These are phyloP conservation scores for Purpureocillium takamizusanense DNA, from an alignment of 2,329 filamentous ascomycete genomes.

Conservation along the genomic window DNA sequence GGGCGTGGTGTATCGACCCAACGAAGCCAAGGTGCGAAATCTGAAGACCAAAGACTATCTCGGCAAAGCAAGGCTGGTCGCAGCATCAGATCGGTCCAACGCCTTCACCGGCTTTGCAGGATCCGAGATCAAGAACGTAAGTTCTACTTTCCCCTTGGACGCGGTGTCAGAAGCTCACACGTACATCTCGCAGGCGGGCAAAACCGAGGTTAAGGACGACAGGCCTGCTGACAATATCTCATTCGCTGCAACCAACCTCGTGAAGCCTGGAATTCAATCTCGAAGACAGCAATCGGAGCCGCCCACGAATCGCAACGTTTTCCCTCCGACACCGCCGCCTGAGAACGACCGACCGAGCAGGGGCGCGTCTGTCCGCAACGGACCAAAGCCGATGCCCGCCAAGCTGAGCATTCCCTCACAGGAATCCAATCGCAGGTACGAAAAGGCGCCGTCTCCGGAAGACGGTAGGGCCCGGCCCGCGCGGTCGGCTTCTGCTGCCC, in stretches of 20 bases:
- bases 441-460: conserved; percentile 42
- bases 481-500: conserved; percentile 36
- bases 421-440: conserved; percentile 42
- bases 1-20: conserved; percentile 88
- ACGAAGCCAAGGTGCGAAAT: conserved; percentile 97
- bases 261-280: conserved; percentile 74
- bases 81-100: conserved; percentile 72
- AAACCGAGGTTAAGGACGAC: conserved; percentile 60
- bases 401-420: conserved; percentile 54
- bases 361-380: conserved; percentile 52
- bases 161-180: conserved; percentile 9
- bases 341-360: conserved; percentile 67
- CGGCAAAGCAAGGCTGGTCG: conserved; percentile 88
- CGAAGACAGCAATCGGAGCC: conserved; percentile 81
- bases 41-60: conserved; percentile 96
- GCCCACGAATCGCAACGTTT: conserved; percentile 68
- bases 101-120: conserved; percentile 76
- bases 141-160: conserved; percentile 13
- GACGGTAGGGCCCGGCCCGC: conserved; percentile 24
- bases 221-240: conserved; percentile 77
- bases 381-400: conserved; percentile 50
- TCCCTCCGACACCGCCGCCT: conserved; percentile 96
- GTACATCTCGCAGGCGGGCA: conserved; percentile 31
- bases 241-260: conserved; percentile 85
- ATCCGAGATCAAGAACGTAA: conserved; percentile 66